Evolutionary conservation across 148 eudicot genomes (phyloP), one percentile per base, ranked within the genome.

Genomic region (Nepenthes gracilis): DNA sequence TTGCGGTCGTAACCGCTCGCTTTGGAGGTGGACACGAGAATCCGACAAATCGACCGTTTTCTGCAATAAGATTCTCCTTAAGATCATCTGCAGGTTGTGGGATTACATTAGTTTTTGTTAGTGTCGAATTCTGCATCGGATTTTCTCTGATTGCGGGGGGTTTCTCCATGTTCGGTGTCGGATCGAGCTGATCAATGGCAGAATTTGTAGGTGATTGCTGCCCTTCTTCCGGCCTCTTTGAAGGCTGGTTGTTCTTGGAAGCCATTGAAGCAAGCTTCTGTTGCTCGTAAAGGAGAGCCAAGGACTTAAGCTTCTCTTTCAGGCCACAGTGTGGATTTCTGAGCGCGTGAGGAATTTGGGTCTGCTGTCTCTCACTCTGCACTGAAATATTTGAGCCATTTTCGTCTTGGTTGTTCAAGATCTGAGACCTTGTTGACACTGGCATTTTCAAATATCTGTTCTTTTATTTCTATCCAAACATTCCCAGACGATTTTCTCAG

Each of bases 291-390:
- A 86, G 73, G 12, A 71, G 72, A 12, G 94, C 86, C 49, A 89
- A 55, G 2, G 87, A 87, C 49, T 80, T 82, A 71, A 89, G 74
- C 84, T 89, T 89, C 67, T 89, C 97, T 58, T 89, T 89, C 67
- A 89, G 73, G 1, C 94, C 97, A 72, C 86, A 77, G 55, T 89
- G 97, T 2, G 94, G 97, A 68, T 86, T 88, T 64, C 87, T 73
- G 47, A 78, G 9, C 36, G 66, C 38, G 15, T 69, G 65, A 23
- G 73, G 63, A 65, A 63, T 58, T 9, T 68, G 77, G 60, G 56
- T 33, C 55, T 69, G 62, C 64, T 75, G 72, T 67, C 68, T 55
- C 66, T 52, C 38, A 36, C 66, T 65, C 53, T 64, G 67, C 15
- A 59, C 54, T 61, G 68, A 35, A 51, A 59, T 12, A 51, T 40